These are phyloP conservation scores for Macrolepiota dolichaula DNA, from an alignment of 768 basidiomycete species.

Conservation along the genomic window DNA sequence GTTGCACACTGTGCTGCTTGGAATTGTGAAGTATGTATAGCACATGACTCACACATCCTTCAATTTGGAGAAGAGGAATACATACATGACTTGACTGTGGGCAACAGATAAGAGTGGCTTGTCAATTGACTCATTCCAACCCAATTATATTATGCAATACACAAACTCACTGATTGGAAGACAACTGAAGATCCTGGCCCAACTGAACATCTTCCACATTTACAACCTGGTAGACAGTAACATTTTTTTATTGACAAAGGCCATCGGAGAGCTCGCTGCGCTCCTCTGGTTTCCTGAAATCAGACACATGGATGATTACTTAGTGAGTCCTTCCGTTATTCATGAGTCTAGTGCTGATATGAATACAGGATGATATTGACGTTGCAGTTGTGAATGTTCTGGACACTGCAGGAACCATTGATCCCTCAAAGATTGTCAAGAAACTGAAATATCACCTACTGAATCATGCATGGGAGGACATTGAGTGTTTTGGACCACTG, in stretches of 20 bases:
- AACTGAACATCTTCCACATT: constrained; percentile 8
- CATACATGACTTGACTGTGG: constrained; percentile 28
- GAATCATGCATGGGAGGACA: constrained; percentile 29
- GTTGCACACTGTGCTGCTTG: constrained; percentile 41
- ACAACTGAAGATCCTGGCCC: constrained; percentile 11
- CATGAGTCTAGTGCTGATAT: background rate
- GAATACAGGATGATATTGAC: constrained; percentile 24
- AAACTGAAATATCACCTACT: constrained; percentile 37
- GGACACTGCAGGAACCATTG: constrained; percentile 27
- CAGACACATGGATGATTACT: constrained; percentile 29
- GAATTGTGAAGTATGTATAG: constrained; percentile 42
- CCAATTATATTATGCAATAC: constrained; percentile 41
- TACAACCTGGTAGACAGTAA: background rate
- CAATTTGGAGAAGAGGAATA: constrained; percentile 21
- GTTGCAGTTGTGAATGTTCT: constrained; percentile 31
- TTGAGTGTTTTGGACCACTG: constrained; percentile 31
- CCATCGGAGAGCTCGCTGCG: constrained; percentile 29
- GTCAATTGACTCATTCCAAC: constrained; percentile 29
- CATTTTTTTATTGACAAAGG: constrained; percentile 25
- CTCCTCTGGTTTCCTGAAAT: constrained; percentile 42
- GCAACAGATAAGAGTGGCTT: constrained; percentile 27
- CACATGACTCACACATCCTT: constrained; percentile 28
- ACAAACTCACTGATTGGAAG: constrained; percentile 33
- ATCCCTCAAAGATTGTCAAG: constrained; percentile 26
- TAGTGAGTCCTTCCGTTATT: constrained; percentile 11